phyloP scores from a whole-genome alignment of 176 grass and related monocot genomes.

The Oryza punctata region DNA sequence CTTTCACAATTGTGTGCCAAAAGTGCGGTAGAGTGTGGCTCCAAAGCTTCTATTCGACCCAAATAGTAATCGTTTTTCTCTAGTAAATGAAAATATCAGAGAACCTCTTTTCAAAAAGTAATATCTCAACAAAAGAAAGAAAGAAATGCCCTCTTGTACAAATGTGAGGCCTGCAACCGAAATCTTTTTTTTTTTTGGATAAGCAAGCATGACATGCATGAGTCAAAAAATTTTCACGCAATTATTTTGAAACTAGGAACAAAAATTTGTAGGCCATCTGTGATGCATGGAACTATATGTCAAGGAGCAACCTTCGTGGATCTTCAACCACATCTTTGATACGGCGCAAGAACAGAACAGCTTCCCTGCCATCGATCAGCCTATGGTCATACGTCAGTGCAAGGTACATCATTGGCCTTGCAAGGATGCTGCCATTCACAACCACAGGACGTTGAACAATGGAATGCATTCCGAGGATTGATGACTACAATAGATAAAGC shows the following conservation, averaged over 20 bases:
- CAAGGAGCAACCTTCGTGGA: conserved; percentile 64
- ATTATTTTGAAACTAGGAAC: conserved; percentile 28
- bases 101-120: neutral
- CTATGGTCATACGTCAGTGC: conserved; percentile 82
- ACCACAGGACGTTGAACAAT: conserved; percentile 60
- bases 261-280: neutral
- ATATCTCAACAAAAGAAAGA: neutral
- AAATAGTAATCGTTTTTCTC: neutral
- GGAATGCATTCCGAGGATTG: conserved; percentile 80
- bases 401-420: conserved; percentile 77
- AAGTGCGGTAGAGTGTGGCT: neutral
- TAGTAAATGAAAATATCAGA: neutral
- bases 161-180: conserved; percentile 6
- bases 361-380: conserved; percentile 74
- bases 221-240: conserved; percentile 37
- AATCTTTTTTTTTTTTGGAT: neutral
- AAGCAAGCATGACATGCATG: neutral
- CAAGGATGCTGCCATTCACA: conserved; percentile 51
- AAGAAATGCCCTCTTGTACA: conserved; percentile 31
- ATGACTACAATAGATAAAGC: conserved; percentile 46
- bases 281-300: conserved; percentile 47
- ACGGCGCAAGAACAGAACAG: conserved; percentile 65
- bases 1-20: too few relatives aligned
- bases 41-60: neutral
- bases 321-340: conserved; percentile 86